phyloP scores from a whole-genome alignment of 768 basidiomycete genomes.

The Russula virescens region DNA sequence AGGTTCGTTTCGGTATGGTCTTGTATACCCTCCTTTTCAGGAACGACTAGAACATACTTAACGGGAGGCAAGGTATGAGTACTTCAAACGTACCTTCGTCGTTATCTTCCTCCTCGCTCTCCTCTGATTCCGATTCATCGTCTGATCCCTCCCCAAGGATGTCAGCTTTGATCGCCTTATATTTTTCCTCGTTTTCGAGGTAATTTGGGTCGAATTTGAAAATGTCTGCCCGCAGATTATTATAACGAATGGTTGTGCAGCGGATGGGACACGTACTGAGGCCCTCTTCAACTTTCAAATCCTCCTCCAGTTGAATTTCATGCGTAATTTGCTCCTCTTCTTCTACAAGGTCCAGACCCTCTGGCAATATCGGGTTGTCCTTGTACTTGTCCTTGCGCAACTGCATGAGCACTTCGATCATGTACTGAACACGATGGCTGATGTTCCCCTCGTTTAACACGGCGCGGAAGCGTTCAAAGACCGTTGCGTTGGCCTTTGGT shows the following conservation, averaged over 20 bases:
- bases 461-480: constrained; percentile 95
- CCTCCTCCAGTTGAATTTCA: constrained; percentile 85
- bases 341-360: constrained; percentile 93
- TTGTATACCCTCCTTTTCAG: constrained; percentile 83
- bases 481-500: constrained; percentile 90
- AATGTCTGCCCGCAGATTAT: constrained; percentile 52
- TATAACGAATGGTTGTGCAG: not conserved
- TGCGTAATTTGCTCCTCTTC: constrained; percentile 99
- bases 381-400: constrained; percentile 99
- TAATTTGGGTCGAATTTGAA: constrained; percentile 92
- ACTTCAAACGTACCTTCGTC: constrained; percentile 38
- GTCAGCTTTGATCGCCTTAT: constrained; percentile 84
- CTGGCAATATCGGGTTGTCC: constrained; percentile 92
- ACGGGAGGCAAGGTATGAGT: not conserved
- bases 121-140: constrained; percentile 56
- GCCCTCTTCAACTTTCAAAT: constrained; percentile 90
- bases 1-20: constrained; percentile 94
- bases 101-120: constrained; percentile 49
- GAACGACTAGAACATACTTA: constrained; percentile 44
- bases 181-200: constrained; percentile 89
- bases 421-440: constrained; percentile 96
- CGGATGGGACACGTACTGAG: constrained; percentile 59
- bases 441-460: constrained; percentile 93
- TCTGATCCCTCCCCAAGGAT: constrained; percentile 89
- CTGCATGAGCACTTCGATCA: constrained; percentile 99